phyloP scores from a whole-genome alignment of 331 rosid genomes.

The Malus hybrid region DNA sequence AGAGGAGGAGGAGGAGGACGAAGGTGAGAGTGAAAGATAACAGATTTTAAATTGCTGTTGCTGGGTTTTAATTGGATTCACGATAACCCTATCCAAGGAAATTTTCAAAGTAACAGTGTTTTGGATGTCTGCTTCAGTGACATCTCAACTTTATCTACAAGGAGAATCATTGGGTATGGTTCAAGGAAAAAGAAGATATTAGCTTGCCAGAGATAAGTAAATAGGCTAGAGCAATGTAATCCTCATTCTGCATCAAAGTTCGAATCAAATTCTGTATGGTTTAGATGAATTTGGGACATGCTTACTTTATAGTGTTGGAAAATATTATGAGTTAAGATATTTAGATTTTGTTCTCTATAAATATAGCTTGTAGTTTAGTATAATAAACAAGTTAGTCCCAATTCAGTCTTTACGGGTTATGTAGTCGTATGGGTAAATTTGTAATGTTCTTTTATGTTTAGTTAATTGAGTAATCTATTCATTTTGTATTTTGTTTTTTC shows the following conservation, averaged over 20 bases:
- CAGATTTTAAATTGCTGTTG: not conserved
- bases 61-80: not conserved
- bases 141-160: not conserved
- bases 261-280: no score
- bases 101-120: not conserved
- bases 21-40: not conserved
- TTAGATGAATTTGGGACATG: no score
- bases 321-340: not conserved
- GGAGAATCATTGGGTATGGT: not conserved
- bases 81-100: not conserved
- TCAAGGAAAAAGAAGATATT: not conserved
- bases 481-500: no score
- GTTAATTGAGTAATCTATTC: no score
- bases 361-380: not conserved
- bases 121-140: not conserved
- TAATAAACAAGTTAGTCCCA: not conserved
- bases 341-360: no score
- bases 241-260: fast-evolving
- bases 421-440: no score
- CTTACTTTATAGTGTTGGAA: no score
- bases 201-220: not conserved
- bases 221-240: not conserved
- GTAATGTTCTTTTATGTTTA: no score
- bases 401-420: no score
- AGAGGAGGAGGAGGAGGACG: not conserved